Evolutionary conservation across 116 monocot genomes (phyloP), one percentile per base, ranked within the genome.

Genomic region (Phalaenopsis hybrid): DNA sequence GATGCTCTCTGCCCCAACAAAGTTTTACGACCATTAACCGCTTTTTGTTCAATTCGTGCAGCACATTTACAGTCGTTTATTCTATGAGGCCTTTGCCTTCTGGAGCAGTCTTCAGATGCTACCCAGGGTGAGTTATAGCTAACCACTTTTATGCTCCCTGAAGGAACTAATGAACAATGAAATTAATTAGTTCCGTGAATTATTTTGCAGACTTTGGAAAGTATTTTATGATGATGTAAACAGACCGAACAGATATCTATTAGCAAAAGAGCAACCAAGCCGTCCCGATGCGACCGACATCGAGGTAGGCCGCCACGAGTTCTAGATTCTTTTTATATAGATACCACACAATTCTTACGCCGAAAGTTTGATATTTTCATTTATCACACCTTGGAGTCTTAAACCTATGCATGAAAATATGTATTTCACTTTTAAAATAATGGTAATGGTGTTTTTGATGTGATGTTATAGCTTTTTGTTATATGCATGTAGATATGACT

Each of bases 51-150:
- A 83, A 5, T 69, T 76, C 75, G 15, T 89, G 87, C 92, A 96
- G 96, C 76, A 96, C 94, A 49, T 96, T 96, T 83, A 96, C 89
- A 20, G 82, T 86, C 55, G 94, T 94, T 63, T 96, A 96, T 69
- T 96, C 96, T 7, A 92, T 94, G 92, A 89, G 85, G 81, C 96
- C 94, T 6, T 85, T 92, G 46, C 89, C 89, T 79, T 34, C 86
- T 82, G 96, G 94, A 75, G 96, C 96, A 50, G 73, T 92, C 33
- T 96, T 96, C 83, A 91, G 96, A 96, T 92, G 91, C 83, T 96
- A 92, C 84, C 96, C 96, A 72, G 94, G 94, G 96, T 94, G 76
- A 84, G 92, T 48, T 63, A 44, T 77, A 75, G 4, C 3, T 6
- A 15, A 18, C 6, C 41, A 18, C 75, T 44, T 12, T 33, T 33